phyloP scores from a whole-genome alignment of 2,329 filamentous ascomycete species.

The Biscogniauxia mediterranea region DNA sequence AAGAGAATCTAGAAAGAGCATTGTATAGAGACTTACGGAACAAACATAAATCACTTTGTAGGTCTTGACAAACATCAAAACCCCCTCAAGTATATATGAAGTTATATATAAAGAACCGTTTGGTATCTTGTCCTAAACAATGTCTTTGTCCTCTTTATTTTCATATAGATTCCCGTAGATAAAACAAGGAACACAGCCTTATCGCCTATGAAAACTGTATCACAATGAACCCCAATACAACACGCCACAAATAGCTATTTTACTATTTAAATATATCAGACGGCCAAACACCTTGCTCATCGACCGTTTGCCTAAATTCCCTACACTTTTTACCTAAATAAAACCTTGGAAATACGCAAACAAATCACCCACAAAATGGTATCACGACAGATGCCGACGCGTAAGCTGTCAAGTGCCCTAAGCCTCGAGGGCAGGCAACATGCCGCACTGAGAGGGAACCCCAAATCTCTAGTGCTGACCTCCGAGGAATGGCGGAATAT shows the following conservation, averaged over 20 bases:
- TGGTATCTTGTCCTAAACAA: neutral
- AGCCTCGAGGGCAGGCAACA: slow-evolving; percentile 6
- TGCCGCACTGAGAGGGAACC: slow-evolving; percentile 3
- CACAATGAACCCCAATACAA: neutral
- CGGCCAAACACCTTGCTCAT: neutral
- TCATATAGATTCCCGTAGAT: neutral
- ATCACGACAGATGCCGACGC: neutral
- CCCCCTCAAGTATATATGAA: neutral
- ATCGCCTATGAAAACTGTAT: neutral
- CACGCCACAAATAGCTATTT: neutral
- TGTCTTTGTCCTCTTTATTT: neutral
- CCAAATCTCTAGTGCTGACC: slow-evolving; percentile 1
- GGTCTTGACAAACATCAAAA: neutral
- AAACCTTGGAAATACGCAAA: neutral
- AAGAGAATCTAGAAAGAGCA: too few species aligned
- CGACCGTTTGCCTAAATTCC: neutral
- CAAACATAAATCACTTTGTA: neutral
- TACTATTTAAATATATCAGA: neutral
- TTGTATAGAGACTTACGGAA: too few species aligned
- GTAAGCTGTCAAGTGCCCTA: neutral
- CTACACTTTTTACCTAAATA: neutral
- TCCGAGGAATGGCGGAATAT: slow-evolving; percentile 16
- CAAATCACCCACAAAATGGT: neutral
- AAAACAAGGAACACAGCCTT: neutral
- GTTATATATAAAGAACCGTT: neutral